phyloP scores from a whole-genome alignment of 2,329 filamentous ascomycete genomes.

The Camillea tinctor region DNA sequence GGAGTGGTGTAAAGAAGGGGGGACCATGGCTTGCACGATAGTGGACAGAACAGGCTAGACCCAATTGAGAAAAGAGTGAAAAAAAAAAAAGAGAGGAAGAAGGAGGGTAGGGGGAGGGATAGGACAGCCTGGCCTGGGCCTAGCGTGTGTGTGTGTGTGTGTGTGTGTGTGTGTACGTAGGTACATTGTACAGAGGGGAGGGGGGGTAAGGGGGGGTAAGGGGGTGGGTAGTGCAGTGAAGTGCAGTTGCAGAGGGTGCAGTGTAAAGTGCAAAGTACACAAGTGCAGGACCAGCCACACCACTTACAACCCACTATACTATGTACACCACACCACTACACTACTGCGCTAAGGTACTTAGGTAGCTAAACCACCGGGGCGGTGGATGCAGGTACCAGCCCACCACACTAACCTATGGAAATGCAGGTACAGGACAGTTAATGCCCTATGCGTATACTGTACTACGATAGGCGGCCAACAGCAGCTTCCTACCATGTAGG shows the following conservation, averaged over 20 bases:
- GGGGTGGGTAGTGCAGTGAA: too few relatives aligned
- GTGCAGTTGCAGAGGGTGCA: too few relatives aligned
- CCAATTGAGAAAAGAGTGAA: constrained; percentile 1
- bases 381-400: not conserved
- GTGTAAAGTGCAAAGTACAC: too few relatives aligned
- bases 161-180: too few relatives aligned
- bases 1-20: constrained; percentile 23
- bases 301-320: not conserved
- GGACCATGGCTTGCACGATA: not conserved
- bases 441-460: not conserved
- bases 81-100: constrained; percentile 7
- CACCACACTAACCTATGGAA: not conserved
- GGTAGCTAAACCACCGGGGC: not conserved
- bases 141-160: too few relatives aligned
- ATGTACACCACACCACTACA: too few relatives aligned
- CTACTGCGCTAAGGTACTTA: not conserved
- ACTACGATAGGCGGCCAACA: not conserved
- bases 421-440: not conserved
- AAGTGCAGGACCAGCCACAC: not conserved
- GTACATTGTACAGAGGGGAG: not conserved
- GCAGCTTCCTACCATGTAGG: constrained; percentile 1
- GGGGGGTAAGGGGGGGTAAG: too few relatives aligned
- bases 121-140: constrained; percentile 10
- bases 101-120: constrained; percentile 5
- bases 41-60: not conserved